These are phyloP conservation scores for Lasiosphaeris hirsuta DNA, from an alignment of 495 filamentous ascomycete species.

Conservation along the genomic window DNA sequence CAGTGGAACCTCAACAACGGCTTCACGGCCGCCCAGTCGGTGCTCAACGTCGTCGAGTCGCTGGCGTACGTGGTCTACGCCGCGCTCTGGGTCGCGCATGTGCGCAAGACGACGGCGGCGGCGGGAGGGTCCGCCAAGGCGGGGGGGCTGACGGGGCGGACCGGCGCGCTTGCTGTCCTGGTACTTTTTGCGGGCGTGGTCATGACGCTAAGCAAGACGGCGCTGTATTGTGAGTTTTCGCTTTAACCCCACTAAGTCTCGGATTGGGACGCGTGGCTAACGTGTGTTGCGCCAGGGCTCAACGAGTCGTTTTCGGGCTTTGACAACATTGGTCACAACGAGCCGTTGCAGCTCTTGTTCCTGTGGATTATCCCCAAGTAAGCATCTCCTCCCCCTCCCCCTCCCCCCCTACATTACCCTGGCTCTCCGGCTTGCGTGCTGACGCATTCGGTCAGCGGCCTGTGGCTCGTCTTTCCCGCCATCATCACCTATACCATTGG, in stretches of 20 bases:
- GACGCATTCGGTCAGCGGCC: slow-evolving; percentile 51
- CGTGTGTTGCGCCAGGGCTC: slow-evolving; percentile 51
- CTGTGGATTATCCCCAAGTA: slow-evolving; percentile 82
- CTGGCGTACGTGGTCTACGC: slow-evolving; percentile 68
- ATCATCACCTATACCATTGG: slow-evolving; percentile 70
- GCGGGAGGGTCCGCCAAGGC: slow-evolving; percentile 41
- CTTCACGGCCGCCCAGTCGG: slow-evolving; percentile 74
- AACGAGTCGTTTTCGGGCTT: slow-evolving; percentile 77
- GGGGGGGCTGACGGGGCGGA: slow-evolving; percentile 50
- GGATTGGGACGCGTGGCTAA: background rate
- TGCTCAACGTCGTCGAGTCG: slow-evolving; percentile 72
- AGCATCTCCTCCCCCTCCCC: slow-evolving; percentile 29
- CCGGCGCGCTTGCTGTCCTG: slow-evolving; percentile 61
- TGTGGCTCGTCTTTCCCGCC: slow-evolving; percentile 71
- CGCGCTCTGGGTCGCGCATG: slow-evolving; percentile 48
- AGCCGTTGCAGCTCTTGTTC: slow-evolving; percentile 51
- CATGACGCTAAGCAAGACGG: slow-evolving; percentile 85
- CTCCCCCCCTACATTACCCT: background rate
- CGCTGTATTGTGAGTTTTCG: slow-evolving; percentile 71
- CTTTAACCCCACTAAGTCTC: background rate
- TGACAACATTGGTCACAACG: slow-evolving; percentile 76
- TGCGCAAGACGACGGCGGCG: too few species aligned
- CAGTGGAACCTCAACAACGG: slow-evolving; percentile 69
- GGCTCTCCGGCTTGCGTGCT: background rate
- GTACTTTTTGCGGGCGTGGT: slow-evolving; percentile 65